A percentile compares a stretch with the other conserved stretches of the same genome.
These are phyloP conservation scores for Uromyces viciae-fabae DNA, from an alignment of 1,284 basidiomycete genomes.

Conservation along the genomic window DNA sequence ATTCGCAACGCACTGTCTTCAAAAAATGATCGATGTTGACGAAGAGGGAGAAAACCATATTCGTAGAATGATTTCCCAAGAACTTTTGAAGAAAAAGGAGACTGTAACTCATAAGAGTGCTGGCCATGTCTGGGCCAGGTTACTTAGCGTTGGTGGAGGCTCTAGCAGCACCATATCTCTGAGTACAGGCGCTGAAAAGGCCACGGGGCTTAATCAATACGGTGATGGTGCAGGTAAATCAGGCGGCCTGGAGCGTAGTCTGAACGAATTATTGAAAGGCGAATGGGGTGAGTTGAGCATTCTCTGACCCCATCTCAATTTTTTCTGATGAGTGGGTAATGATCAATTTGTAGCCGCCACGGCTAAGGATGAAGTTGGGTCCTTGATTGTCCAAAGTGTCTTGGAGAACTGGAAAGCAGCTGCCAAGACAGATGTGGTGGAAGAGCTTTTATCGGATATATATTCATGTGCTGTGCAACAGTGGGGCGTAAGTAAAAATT, in stretches of 20 bases:
- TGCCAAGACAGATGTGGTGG: conserved; percentile 44
- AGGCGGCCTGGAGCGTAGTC: conserved; percentile 27
- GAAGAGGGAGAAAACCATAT: conserved; percentile 40
- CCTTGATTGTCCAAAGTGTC: conserved; percentile 45
- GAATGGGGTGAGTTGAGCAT: conserved; percentile 38
- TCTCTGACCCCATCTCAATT: not conserved
- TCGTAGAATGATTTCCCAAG: conserved; percentile 38
- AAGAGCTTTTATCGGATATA: conserved; percentile 40
- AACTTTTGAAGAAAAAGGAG: conserved; percentile 45
- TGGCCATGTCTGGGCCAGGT: conserved; percentile 44
- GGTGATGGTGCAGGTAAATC: conserved; percentile 37
- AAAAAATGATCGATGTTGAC: conserved; percentile 46
- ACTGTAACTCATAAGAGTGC: conserved; percentile 46
- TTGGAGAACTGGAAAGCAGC: conserved; percentile 43
- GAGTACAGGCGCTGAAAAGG: conserved; percentile 25
- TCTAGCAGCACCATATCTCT: conserved; percentile 37
- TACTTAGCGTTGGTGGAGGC: conserved; percentile 36
- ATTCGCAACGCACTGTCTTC: conserved; percentile 44
- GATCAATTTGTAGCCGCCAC: conserved; percentile 27
- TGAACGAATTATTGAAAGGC: conserved; percentile 43
- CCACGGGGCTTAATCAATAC: conserved; percentile 36
- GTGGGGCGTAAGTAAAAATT: conserved; percentile 43
- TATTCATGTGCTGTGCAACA: conserved; percentile 45
- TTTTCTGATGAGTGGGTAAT: not conserved
- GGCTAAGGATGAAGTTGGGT: conserved; percentile 45